Percentiles rank a stretch among this genome's conserved stretches.
Evolutionary conservation across 306 rosid species (phyloP).

Genomic region (Prunus kanzakura): DNA sequence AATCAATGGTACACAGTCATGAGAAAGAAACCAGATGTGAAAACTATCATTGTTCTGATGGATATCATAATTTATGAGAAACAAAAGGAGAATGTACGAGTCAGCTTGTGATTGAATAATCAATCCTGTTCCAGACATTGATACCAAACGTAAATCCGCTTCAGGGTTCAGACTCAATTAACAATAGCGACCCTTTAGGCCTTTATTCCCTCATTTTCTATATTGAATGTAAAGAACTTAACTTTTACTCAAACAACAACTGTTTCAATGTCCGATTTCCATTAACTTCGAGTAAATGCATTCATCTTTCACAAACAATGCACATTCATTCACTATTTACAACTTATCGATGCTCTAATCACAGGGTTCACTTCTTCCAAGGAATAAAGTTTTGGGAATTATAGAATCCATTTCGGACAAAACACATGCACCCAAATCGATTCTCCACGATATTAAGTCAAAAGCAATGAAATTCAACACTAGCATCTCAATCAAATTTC

Average conservation of each 20-base stretch:
- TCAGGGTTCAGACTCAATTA: neutral
- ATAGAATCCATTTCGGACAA: neutral
- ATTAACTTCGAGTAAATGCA: conserved; percentile 3
- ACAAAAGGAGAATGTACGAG: neutral
- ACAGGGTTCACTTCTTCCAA: neutral
- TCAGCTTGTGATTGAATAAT: neutral
- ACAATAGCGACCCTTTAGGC: neutral
- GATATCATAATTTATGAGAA: neutral
- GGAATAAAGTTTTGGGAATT: neutral
- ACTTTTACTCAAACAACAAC: neutral
- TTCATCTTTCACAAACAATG: conserved; percentile 5
- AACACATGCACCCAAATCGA: neutral
- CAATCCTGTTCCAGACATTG: neutral
- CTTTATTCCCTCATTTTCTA: neutral
- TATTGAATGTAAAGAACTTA: neutral
- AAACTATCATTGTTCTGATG: conserved; percentile 4
- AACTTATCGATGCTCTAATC: neutral
- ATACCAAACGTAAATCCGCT: neutral
- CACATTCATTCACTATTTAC: conserved; percentile 7
- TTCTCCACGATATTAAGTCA: neutral
- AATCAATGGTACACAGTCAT: conserved; percentile 14
- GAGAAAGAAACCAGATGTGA: conserved; percentile 14
- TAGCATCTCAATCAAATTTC: neutral
- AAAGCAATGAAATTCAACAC: neutral
- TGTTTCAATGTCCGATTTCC: neutral